A percentile compares a stretch with the other conserved stretches of the same genome.
These are phyloP conservation scores for Glarea lozoyensis DNA, from an alignment of 495 filamentous ascomycete species.

Conservation along the genomic window DNA sequence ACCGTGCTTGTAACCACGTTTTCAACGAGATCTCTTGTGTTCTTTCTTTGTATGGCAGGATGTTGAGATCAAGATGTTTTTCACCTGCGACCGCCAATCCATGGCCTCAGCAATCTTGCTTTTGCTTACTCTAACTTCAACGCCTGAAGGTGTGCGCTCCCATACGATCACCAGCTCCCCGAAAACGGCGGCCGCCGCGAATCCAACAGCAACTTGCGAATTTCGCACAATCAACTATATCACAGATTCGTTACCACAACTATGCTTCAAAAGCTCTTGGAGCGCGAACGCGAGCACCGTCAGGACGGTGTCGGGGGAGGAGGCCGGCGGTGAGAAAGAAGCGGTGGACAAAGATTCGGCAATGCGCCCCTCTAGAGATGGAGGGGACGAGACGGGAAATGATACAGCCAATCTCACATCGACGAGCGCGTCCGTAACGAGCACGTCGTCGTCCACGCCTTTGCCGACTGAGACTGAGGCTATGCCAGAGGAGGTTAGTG, in stretches of 20 bases:
- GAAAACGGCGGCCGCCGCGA: slow-evolving; percentile 1
- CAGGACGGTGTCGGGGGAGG: not conserved
- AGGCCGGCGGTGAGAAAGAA: no score
- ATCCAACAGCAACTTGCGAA: slow-evolving; percentile 43
- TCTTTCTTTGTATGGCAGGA: no score
- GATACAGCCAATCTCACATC: slow-evolving; percentile 16
- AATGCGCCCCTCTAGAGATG: no score
- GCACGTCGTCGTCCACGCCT: not conserved
- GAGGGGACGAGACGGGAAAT: slow-evolving; percentile 9
- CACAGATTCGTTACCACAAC: slow-evolving; percentile 68
- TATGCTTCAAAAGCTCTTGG: slow-evolving; percentile 38
- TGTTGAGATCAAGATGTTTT: slow-evolving; percentile 19
- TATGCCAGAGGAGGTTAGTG: no score
- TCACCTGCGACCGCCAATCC: slow-evolving; percentile 14
- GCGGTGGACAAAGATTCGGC: no score
- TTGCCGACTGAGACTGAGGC: no score
- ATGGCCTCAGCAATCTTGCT: slow-evolving; percentile 14
- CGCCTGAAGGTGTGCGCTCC: slow-evolving; percentile 8
- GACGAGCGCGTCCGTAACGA: slow-evolving; percentile 1
- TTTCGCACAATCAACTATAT: slow-evolving; percentile 71
- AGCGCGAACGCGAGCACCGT: slow-evolving; percentile 8
- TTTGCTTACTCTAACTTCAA: slow-evolving; percentile 5
- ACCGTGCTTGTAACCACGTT: no score
- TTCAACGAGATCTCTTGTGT: no score
- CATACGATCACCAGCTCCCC: slow-evolving; percentile 15